Percentiles rank a stretch among this genome's conserved stretches.
Evolutionary conservation across 2,329 filamentous ascomycete species (phyloP).

Genomic region (Chaetomiaceae sp.): DNA sequence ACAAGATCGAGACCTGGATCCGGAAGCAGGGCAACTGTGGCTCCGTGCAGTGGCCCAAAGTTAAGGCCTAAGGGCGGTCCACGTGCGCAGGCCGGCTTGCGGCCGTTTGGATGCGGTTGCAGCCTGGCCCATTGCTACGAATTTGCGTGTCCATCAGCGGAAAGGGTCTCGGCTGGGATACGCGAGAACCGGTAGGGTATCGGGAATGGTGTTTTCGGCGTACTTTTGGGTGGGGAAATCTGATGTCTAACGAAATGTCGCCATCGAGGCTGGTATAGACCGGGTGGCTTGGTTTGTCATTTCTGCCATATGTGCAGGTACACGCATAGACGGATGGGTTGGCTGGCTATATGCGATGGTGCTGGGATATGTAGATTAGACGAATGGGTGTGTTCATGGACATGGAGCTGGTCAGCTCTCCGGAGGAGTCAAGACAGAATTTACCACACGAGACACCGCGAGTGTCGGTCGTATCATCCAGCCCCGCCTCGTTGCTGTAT

Average conservation of each 20-base stretch:
- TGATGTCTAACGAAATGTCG: constrained; percentile 1
- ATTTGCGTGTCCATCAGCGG: not conserved
- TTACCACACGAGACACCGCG: no score
- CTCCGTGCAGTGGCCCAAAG: constrained; percentile 32
- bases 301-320: not conserved
- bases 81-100: no score
- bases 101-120: no score
- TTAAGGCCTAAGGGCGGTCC: not conserved
- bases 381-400: no score
- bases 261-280: not conserved
- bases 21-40: constrained; percentile 35
- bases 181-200: not conserved
- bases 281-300: not conserved
- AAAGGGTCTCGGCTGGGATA: not conserved
- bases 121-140: no score
- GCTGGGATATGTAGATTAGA: no score
- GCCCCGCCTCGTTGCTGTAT: no score
- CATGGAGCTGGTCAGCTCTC: no score
- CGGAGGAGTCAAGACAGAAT: no score
- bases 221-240: not conserved
- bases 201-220: not conserved
- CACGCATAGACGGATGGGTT: not conserved
- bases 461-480: no score
- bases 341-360: no score
- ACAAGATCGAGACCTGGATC: constrained; percentile 40